Conservation (phyloP, 2,329 filamentous ascomycete species). For the Sporothrix pallida region DNA sequence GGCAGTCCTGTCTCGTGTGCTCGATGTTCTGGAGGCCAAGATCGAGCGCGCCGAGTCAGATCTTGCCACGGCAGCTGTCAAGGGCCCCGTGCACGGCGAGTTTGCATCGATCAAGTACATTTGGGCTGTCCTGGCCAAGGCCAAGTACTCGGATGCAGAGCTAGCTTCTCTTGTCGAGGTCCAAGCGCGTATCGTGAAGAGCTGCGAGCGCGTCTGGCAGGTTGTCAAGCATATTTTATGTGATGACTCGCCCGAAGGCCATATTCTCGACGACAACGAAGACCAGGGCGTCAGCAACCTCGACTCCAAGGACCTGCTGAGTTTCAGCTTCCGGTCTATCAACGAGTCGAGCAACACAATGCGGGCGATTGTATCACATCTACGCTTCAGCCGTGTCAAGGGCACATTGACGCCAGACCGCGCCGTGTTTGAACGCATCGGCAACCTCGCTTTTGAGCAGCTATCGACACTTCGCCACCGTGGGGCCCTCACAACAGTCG, state of each 20-base stretch:
- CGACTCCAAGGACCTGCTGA: constrained; percentile 86
- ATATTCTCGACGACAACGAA: constrained; percentile 77
- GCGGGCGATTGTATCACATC: constrained; percentile 63
- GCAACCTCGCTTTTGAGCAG: constrained; percentile 79
- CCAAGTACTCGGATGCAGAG: constrained; percentile 48
- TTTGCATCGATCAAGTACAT: constrained; percentile 70
- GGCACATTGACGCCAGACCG: constrained; percentile 56
- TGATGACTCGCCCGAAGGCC: constrained; percentile 91
- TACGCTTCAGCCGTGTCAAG: constrained; percentile 53
- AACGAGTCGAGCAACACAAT: constrained; percentile 87
- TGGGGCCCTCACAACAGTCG: constrained; percentile 91
- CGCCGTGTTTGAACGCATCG: constrained; percentile 68
- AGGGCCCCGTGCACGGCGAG: constrained; percentile 71
- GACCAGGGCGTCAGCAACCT: constrained; percentile 65
- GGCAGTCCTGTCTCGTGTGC: constrained; percentile 61
- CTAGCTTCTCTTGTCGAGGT: constrained; percentile 48
- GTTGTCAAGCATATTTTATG: constrained; percentile 80
- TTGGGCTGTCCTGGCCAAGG: constrained; percentile 57
- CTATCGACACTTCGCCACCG: constrained; percentile 83
- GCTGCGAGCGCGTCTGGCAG: constrained; percentile 75
- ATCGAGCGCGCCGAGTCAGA: constrained; percentile 67
- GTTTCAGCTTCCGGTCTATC: constrained; percentile 93
- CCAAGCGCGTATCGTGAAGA: constrained; percentile 62
- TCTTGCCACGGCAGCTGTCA: constrained; percentile 68
- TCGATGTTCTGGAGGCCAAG: constrained; percentile 68